Evolutionary conservation across 352 stramenopile species (phyloP), one percentile per base, ranked within the genome.

Genomic region (Globisporangium orthogonon): DNA sequence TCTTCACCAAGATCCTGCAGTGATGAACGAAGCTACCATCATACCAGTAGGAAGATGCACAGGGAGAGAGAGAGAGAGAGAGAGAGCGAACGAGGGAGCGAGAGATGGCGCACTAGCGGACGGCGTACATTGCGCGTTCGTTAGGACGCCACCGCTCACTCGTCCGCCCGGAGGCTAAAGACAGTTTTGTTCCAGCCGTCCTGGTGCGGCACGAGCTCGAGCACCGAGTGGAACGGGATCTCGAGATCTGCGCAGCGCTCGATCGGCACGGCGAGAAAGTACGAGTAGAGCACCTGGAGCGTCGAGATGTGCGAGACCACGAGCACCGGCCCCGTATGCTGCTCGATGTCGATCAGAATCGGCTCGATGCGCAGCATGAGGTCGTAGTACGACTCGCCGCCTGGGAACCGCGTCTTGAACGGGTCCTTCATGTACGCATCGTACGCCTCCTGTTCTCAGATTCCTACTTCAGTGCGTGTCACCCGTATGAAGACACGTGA

Each of bases 301-400:
- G 83, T 92, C 47, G 83, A 92, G 30, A 90, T 91, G 65, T 93
- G 83, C 3, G 83, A 92, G 31, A 95, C 82, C n/a, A 95, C 80
- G 13, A 90, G 58, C 51, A 95, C 85, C 7, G 85, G 83, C 0
- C 83, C 78, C n/a, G 83, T 92, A 65, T 92, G 82, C 52, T 94
- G 83, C 59, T 94, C 86, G 39, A 98, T 91, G 69, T 97, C 92
- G 58, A 98, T 97, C 54, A 98, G 85, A 48, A 98, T 78, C 31
- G 91, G 89, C 58, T 95, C 80, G 28, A 97, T 68, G 17, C 93
- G 86, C 60, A 96, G 69, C 74, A 98, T 97, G 30, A 98, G 85
- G 65, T 98, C 93, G 47, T 92, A 81, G 68, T 98, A 98, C 7
- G 87, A 97, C 72, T 98, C 93, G 54, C 91, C 93, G 15, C 91